These are phyloP conservation scores for Zymoseptoria pseudotritici DNA, from an alignment of 2,329 filamentous ascomycete species.

Conservation along the genomic window DNA sequence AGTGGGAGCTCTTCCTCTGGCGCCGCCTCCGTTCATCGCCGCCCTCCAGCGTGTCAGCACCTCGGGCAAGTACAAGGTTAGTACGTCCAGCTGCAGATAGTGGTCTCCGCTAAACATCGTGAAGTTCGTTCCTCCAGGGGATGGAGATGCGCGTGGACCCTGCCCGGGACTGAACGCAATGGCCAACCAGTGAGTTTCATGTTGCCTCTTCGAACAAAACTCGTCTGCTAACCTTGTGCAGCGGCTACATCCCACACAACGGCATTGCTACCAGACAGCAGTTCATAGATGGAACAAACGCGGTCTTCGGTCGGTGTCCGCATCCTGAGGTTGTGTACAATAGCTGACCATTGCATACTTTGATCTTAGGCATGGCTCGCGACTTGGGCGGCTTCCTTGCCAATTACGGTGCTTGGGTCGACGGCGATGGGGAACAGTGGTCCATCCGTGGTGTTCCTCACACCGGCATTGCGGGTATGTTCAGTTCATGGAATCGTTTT, in stretches of 20 bases:
- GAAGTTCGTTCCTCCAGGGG: slow-evolving; percentile 23
- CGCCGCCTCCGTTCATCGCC: slow-evolving; percentile 27
- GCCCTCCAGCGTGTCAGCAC: slow-evolving; percentile 24
- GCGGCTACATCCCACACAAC: slow-evolving; percentile 27
- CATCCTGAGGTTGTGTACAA: no score
- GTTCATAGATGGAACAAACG: slow-evolving; percentile 24
- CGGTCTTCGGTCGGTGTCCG: slow-evolving; percentile 18
- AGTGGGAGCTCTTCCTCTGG: slow-evolving; percentile 19
- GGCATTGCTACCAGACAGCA: slow-evolving; percentile 30
- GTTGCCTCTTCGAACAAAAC: background rate
- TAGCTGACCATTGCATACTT: no score
- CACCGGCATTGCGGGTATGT: background rate
- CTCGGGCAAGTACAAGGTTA: slow-evolving; percentile 18
- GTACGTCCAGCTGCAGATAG: background rate
- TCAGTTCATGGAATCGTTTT: background rate
- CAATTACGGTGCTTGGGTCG: slow-evolving; percentile 20
- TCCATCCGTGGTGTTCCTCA: slow-evolving; percentile 13
- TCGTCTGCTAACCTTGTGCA: background rate
- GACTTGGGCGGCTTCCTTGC: slow-evolving; percentile 22
- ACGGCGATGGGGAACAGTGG: slow-evolving; percentile 18
- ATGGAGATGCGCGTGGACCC: slow-evolving; percentile 24
- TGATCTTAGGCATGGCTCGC: background rate
- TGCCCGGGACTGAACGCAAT: slow-evolving; percentile 31
- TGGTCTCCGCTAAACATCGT: background rate
- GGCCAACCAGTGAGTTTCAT: slow-evolving; percentile 23